Base-by-base conservation (phyloP, 306 rosid genomes). In the Lotus japonicus region DNA sequence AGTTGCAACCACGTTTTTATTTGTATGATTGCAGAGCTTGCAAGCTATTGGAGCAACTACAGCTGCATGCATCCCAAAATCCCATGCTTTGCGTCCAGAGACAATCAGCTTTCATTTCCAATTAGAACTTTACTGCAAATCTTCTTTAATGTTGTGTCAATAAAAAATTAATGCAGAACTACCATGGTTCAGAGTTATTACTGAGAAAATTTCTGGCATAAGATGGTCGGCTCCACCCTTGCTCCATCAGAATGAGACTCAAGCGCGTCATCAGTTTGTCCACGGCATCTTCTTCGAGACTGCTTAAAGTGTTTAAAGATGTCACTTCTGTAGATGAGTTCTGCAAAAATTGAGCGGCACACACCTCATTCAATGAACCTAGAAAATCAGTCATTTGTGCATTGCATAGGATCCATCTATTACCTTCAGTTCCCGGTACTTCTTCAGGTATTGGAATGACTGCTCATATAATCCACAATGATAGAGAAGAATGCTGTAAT, bases 401-500 rank as follows among this genome's bases (percentile, higher is more conserved):
- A 36, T 38, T 50, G 61, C 6, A 42, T 23, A 17, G 36, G 66
- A 33, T 65, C 11, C 58, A 57, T 66, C 63, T 31, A 15, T 14
- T 76, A 83, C 98, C 96, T 83, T 76, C 6, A 66, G 72, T 19
- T 86, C 94, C 60, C 49, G 78, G 65, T 83, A 88, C 76, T 83
- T 49, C 63, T 76, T 86, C 69, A 90, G 50, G 73, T 86, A 83
- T 42, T 88, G 79, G 46, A 79, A 76, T 5, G 98, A 86, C 75
- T 80, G 83, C 74, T 86, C 78, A 58, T 78, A 88, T 44, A 87
- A 84, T 46, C 97, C 97, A 77, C 97, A 92, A 31, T 88, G 98
- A 73, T 92, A 90, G 64, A 92, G 96, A 69, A 92, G 98, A 78
- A 86, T 80, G 83, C 96, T 86, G 73, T 90, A 92, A 72, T 92